These are phyloP conservation scores for Logfia minima DNA, from an alignment of 129 eudicot species.

Conservation along the genomic window DNA sequence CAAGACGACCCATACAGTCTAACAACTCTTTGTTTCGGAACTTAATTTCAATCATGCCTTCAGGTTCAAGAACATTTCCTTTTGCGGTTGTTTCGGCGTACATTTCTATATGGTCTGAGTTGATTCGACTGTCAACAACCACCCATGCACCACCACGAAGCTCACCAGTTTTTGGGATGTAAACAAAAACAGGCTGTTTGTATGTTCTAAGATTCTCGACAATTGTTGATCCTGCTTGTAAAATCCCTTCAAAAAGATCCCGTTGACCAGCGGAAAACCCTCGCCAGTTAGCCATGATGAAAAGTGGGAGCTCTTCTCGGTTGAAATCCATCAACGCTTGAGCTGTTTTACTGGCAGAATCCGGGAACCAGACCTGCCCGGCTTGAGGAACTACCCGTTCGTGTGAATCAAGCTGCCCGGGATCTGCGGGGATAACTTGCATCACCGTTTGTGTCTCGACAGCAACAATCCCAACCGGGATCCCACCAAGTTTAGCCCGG, in stretches of 20 bases:
- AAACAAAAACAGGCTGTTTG: constrained; percentile 85
- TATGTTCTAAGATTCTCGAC: constrained; percentile 94
- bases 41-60: constrained; percentile 92
- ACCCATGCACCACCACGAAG: constrained; percentile 99
- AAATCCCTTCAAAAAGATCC: constrained; percentile 96
- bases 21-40: constrained; percentile 66
- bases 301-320: constrained; percentile 89
- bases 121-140: constrained; percentile 87
- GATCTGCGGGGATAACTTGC: constrained; percentile 98
- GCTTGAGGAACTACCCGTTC: constrained; percentile 99
- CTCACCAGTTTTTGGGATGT: constrained; percentile 90
- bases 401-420: constrained; percentile 97
- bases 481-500: constrained; percentile 95
- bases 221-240: constrained; percentile 95
- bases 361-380: constrained; percentile 99
- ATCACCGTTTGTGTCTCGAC: constrained; percentile 96
- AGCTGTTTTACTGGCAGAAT: constrained; percentile 90
- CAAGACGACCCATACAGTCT: constrained; percentile 87
- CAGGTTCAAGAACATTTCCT: constrained; percentile 97
- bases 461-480: constrained; percentile 89
- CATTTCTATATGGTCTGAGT: constrained; percentile 90
- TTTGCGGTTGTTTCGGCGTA: constrained; percentile 87
- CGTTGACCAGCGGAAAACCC: constrained; percentile 98
- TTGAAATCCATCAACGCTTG: constrained; percentile 97
- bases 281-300: constrained; percentile 97